A percentile compares a stretch with the other conserved stretches of the same genome.
Evolutionary conservation across 495 filamentous ascomycete species (phyloP).

Genomic region (Penicillium riverlandense): DNA sequence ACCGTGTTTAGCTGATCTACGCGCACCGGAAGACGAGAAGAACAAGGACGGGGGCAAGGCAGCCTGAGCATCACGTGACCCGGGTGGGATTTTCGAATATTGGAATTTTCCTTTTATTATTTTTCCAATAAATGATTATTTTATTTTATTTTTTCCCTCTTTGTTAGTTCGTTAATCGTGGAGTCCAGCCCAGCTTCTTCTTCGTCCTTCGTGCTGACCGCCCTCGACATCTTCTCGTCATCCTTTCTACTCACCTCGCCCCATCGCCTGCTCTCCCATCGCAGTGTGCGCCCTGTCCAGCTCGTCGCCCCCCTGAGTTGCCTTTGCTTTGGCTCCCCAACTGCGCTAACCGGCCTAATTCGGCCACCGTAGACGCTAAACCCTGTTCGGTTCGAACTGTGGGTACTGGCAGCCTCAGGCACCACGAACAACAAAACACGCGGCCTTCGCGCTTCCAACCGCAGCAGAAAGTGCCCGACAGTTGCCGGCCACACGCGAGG

Average conservation of each 20-base stretch:
- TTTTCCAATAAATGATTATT: constrained; percentile 8
- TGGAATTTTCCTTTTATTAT: constrained; percentile 6
- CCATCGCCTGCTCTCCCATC: background rate
- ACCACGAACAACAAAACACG: background rate
- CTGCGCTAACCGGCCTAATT: constrained; percentile 19
- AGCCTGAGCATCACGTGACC: constrained; percentile 21
- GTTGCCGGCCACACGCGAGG: background rate
- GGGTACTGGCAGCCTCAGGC: constrained; percentile 1
- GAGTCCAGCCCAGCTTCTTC: constrained; percentile 16
- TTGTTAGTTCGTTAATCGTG: constrained; percentile 12
- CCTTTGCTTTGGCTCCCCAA: constrained; percentile 11
- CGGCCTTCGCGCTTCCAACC: background rate
- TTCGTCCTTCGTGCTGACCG: constrained; percentile 19
- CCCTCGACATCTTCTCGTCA: constrained; percentile 11
- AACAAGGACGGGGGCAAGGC: constrained; percentile 12
- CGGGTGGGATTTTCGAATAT: constrained; percentile 11
- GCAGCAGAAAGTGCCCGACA: background rate
- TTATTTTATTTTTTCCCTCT: constrained; percentile 14
- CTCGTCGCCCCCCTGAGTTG: constrained; percentile 15
- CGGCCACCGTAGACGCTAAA: constrained; percentile 22
- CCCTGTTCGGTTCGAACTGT: constrained; percentile 10
- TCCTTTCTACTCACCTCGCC: constrained; percentile 1
- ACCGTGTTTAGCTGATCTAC: constrained; percentile 43
- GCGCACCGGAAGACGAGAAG: constrained; percentile 11
- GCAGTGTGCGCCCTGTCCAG: background rate